Conservation (phyloP, 169 alveolate genomes). For the Babesia bigemina region DNA sequence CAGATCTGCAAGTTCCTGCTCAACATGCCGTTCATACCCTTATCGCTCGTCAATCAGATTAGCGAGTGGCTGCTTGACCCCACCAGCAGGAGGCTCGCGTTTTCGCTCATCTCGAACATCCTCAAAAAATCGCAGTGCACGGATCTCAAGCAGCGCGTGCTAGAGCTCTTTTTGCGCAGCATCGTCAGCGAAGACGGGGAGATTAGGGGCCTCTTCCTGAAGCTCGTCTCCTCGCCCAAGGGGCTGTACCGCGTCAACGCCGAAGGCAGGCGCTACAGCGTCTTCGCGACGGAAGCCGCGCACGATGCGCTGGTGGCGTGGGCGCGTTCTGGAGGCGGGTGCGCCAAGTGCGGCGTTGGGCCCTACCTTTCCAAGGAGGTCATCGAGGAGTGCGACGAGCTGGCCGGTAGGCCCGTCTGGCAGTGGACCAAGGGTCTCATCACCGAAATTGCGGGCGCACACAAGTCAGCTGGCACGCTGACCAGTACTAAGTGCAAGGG, state of each 20-base stretch:
- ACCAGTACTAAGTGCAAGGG: conserved; percentile 9
- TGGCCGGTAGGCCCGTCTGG: conserved; percentile 60
- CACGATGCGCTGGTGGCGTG: conserved; percentile 31
- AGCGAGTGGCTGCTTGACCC: conserved; percentile 35
- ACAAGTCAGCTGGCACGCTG: not conserved
- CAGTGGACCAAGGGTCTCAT: conserved; percentile 61
- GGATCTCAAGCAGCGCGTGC: conserved; percentile 18
- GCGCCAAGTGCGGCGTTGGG: conserved; percentile 3
- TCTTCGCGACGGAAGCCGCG: not conserved
- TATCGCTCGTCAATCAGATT: conserved; percentile 25
- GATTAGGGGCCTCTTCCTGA: conserved; percentile 34
- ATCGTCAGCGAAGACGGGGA: conserved; percentile 11
- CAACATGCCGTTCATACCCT: conserved; percentile 46
- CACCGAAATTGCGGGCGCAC: not conserved
- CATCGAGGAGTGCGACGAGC: conserved; percentile 8
- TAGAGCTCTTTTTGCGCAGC: conserved; percentile 30
- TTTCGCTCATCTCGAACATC: conserved; percentile 53
- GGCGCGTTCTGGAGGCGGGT: conserved; percentile 28
- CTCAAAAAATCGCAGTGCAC: conserved; percentile 41
- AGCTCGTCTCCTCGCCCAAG: conserved; percentile 59
- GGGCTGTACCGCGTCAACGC: conserved; percentile 43
- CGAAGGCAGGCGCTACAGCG: conserved; percentile 41
- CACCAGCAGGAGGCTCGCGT: conserved; percentile 41
- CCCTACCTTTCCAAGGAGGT: conserved; percentile 9
- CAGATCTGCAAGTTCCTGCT: conserved; percentile 47